A percentile compares a stretch with the other conserved stretches of the same genome.
Evolutionary conservation across 2,329 filamentous ascomycete genomes (phyloP).

Genomic region (Fusarium stilboides): DNA sequence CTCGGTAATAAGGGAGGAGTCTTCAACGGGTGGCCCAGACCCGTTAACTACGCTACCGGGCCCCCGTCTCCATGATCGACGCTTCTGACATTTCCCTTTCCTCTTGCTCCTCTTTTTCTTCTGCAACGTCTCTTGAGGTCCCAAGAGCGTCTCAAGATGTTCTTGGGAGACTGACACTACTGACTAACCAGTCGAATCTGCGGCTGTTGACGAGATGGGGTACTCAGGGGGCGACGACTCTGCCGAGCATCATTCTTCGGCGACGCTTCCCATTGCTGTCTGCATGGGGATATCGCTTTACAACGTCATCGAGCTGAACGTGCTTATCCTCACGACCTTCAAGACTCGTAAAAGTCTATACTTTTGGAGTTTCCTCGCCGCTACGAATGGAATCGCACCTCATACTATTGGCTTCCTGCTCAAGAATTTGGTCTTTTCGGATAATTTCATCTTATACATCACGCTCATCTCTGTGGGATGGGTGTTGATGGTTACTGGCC

Average conservation of each 20-base stretch:
- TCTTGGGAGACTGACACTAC: background rate
- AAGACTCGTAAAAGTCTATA: slow-evolving; percentile 53
- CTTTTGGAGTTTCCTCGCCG: slow-evolving; percentile 56
- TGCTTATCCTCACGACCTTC: slow-evolving; percentile 54
- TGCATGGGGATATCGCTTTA: slow-evolving; percentile 49
- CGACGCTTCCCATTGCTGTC: slow-evolving; percentile 15
- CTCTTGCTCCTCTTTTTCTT: slow-evolving; percentile 3
- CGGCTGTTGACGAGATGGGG: slow-evolving; percentile 10
- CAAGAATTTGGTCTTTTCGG: slow-evolving; percentile 51
- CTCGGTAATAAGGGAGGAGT: slow-evolving; percentile 6
- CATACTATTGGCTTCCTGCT: slow-evolving; percentile 63
- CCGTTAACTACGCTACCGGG: background rate
- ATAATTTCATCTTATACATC: slow-evolving; percentile 38
- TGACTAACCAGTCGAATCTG: background rate
- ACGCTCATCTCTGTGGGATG: slow-evolving; percentile 52
- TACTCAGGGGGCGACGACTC: slow-evolving; percentile 27
- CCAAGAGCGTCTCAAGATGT: slow-evolving; percentile 3
- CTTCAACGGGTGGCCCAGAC: slow-evolving; percentile 6
- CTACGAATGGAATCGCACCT: slow-evolving; percentile 53
- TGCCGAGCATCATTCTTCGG: background rate
- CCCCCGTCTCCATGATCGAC: slow-evolving; percentile 5
- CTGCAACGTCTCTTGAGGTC: slow-evolving; percentile 5
- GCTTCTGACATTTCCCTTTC: slow-evolving; percentile 1
- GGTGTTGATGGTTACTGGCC: slow-evolving; percentile 70
- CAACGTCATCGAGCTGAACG: slow-evolving; percentile 55